phyloP scores from a whole-genome alignment of 2,329 filamentous ascomycete species.

The Cadophora sp. region DNA sequence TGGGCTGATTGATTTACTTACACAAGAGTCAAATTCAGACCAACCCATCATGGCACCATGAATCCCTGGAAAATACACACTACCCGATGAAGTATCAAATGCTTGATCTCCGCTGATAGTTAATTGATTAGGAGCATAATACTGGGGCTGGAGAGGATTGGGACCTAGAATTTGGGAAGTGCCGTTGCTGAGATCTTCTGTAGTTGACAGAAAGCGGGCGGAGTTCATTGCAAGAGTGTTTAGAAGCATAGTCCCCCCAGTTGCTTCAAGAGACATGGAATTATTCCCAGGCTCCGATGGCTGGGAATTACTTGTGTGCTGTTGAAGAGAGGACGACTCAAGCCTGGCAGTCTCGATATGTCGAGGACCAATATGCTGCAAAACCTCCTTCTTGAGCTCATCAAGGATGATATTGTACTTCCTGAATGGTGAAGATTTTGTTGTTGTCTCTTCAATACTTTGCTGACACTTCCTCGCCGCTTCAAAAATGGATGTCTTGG shows the following conservation, averaged over 20 bases:
- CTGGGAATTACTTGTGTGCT: background rate
- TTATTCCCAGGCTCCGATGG: background rate
- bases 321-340: background rate
- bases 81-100: background rate
- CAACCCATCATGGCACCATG: constrained; percentile 20
- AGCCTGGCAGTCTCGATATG: background rate
- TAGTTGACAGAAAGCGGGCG: background rate
- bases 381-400: constrained; percentile 42
- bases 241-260: too few species aligned
- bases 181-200: background rate
- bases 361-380: constrained; percentile 6
- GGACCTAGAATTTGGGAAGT: background rate
- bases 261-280: background rate
- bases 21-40: constrained; percentile 29
- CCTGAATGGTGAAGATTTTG: constrained; percentile 28
- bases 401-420: constrained; percentile 51
- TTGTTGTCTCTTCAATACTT: constrained; percentile 37
- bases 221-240: background rate
- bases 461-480: constrained; percentile 23
- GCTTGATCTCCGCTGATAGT: background rate
- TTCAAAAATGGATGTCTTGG: constrained; percentile 13
- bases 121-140: background rate
- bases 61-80: background rate
- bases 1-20: constrained; percentile 8
- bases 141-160: background rate